Base-by-base conservation (phyloP, 2,329 filamentous ascomycete species). In the Microdochium bolleyi region DNA sequence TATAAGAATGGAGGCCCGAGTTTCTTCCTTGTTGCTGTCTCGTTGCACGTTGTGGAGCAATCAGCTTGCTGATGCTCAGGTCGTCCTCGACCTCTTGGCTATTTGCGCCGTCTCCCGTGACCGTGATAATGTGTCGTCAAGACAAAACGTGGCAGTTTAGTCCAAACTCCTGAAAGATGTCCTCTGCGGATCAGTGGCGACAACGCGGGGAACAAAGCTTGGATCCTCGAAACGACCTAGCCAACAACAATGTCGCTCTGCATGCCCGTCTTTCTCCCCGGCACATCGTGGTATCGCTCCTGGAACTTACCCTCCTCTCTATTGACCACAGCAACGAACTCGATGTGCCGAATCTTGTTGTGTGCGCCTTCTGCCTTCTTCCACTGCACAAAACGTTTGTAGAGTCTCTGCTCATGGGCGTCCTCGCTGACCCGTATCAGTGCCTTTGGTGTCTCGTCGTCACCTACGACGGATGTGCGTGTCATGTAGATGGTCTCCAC, bases 401-500 rank as follows among this genome's bases (percentile, higher is more conserved):
- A 55, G 8, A 67, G 54, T n/a, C 24, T 22, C 0, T 41, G 1
- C 49, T 67, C 63, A 9, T 57, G 54, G 2, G 54, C 50, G 9
- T 56, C 58, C 14, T 58, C 56, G 11, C 55, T 54, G 30, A 64
- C 55, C 14, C 61, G 59, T 44, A 67, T 58, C 51, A 67, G 60
- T 16, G 62, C 64, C 48, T 65, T 65, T 2, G 62, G 60, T 10
- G 52, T 49, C 2, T 38, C 50, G 19, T 60, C 50, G n/a, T 58
- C 48, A 1, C 64, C 64, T 34, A 48, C 63, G 3, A 66, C 19
- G 2, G 62, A 58, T n/a, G 30, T 51, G 24, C 58, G 57, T 57
- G 64, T 59, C 49, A 67, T 54, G 52, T 63, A 67, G 19, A 67
- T 59, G 0, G 59, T 65, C 49, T 62, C 59, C 3, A 66, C 58